Conservation (phyloP, 441 rosid species). For the Geranium incanum region DNA sequence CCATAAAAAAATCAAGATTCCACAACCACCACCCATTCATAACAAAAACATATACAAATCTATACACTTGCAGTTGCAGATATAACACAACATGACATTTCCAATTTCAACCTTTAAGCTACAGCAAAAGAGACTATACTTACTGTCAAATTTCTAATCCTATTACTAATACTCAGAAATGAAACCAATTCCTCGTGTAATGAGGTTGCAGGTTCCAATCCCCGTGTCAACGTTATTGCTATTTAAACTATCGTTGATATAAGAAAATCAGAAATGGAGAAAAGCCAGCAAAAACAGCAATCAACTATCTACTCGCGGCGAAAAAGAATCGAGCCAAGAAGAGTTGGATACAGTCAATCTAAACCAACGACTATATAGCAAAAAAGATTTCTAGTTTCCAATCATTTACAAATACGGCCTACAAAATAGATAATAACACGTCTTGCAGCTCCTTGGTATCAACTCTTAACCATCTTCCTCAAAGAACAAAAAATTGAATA, state of each 20-base stretch:
- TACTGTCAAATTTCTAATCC: no score
- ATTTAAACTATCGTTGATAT: no score
- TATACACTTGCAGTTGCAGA: background rate
- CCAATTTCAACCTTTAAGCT: no score
- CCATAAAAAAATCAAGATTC: background rate
- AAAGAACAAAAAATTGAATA: conserved; percentile 10
- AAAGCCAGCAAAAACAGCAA: no score
- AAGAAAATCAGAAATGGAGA: no score
- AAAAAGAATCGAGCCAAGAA: no score
- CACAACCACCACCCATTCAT: background rate
- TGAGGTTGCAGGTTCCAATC: no score
- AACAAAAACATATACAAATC: background rate
- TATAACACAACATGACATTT: background rate
- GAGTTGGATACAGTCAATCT: background rate
- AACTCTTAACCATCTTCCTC: background rate
- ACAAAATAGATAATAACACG: conserved; percentile 18
- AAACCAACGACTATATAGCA: background rate
- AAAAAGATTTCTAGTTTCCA: conserved; percentile 1
- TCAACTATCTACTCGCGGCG: no score
- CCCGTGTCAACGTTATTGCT: no score
- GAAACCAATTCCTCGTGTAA: no score
- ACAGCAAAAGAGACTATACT: no score
- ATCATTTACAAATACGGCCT: background rate
- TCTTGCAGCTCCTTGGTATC: background rate
- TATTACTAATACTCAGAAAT: no score